These are phyloP conservation scores for Meyerozyma smithsonii DNA, from an alignment of 1,139 yeast genomes.

Conservation along the genomic window DNA sequence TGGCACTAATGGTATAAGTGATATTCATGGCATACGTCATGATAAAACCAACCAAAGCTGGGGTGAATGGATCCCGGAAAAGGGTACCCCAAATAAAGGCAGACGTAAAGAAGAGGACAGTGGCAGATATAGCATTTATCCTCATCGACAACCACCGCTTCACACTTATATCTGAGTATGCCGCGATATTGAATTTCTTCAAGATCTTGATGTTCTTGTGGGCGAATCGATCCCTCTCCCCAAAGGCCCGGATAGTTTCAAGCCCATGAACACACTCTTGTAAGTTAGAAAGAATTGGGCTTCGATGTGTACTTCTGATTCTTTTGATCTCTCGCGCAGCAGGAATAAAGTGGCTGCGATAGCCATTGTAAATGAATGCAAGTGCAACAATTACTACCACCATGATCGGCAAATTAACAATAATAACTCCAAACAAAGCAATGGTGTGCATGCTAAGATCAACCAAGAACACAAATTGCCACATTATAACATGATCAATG, in stretches of 20 bases:
- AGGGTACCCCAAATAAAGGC: slow-evolving; percentile 22
- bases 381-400: slow-evolving; percentile 19
- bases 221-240: slow-evolving; percentile 24
- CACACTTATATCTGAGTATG: slow-evolving; percentile 20
- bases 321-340: slow-evolving; percentile 36
- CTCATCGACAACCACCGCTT: slow-evolving; percentile 40
- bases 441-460: slow-evolving; percentile 6
- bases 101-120: slow-evolving; percentile 26
- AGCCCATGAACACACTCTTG: slow-evolving; percentile 37
- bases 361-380: slow-evolving; percentile 24
- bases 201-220: slow-evolving; percentile 11
- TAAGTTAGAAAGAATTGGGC: slow-evolving; percentile 33
- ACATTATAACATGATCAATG: slow-evolving; percentile 30
- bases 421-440: slow-evolving; percentile 25
- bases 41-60: slow-evolving; percentile 35
- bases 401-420: slow-evolving; percentile 32
- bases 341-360: slow-evolving; percentile 27
- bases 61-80: slow-evolving; percentile 19
- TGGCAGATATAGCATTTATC: slow-evolving; percentile 31
- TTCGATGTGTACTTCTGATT: slow-evolving; percentile 26
- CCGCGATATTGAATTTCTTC: slow-evolving; percentile 13
- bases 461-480: slow-evolving; percentile 19
- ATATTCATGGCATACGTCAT: slow-evolving; percentile 33
- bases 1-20: slow-evolving; percentile 26
- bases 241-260: slow-evolving; percentile 32